Conservation (phyloP, 129 eudicot species). For the Flaveria brownii region DNA sequence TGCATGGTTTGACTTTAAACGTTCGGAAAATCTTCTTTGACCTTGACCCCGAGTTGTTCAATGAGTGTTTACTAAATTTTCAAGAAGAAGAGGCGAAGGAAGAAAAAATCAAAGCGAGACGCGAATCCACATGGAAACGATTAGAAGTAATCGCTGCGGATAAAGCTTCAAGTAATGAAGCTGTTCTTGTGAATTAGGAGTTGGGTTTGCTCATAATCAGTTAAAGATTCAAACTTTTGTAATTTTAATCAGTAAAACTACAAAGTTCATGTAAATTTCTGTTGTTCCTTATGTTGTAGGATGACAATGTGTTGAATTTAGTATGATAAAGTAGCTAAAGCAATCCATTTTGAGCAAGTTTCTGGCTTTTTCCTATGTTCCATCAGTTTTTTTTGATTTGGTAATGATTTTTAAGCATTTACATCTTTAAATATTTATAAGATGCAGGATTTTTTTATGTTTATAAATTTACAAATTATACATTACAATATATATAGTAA, state of each 20-base stretch:
- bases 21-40: slow-evolving; percentile 78
- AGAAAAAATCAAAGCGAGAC: slow-evolving; percentile 56
- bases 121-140: slow-evolving; percentile 70
- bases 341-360: slow-evolving; percentile 31
- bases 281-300: slow-evolving; percentile 40
- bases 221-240: slow-evolving; percentile 31
- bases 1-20: slow-evolving; percentile 71
- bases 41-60: slow-evolving; percentile 72
- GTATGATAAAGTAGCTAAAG: slow-evolving; percentile 36
- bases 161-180: slow-evolving; percentile 55
- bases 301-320: slow-evolving; percentile 28
- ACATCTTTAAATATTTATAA: too few species aligned
- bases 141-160: slow-evolving; percentile 60
- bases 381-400: neutral
- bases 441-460: too few species aligned
- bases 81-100: slow-evolving; percentile 74
- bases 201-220: neutral
- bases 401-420: too few species aligned
- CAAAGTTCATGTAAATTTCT: slow-evolving; percentile 40
- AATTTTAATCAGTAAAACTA: slow-evolving; percentile 26
- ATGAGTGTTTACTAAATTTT: slow-evolving; percentile 70
- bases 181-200: slow-evolving; percentile 57
- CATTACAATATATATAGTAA: too few species aligned
- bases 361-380: slow-evolving; percentile 1
- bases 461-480: too few species aligned